phyloP scores from a whole-genome alignment of 176 grass and related monocot species.

The Zizania latifolia region DNA sequence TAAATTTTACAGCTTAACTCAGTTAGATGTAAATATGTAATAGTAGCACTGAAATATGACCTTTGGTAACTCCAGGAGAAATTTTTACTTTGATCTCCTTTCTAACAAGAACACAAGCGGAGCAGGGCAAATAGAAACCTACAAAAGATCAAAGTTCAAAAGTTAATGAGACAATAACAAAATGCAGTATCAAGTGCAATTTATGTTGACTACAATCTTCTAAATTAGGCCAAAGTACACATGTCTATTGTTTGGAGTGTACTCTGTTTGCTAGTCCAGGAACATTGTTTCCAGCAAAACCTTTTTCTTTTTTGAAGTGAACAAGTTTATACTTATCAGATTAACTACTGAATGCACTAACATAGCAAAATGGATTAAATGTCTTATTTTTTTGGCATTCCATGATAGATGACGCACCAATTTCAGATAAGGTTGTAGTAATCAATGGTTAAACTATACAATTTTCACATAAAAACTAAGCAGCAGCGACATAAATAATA shows the following conservation, averaged over 20 bases:
- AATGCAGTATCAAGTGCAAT: too few species aligned
- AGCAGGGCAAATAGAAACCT: too few species aligned
- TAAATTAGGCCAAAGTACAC: constrained; percentile 25
- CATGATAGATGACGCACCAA: neutral
- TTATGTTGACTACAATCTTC: too few species aligned
- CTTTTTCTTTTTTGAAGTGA: neutral
- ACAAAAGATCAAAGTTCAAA: too few species aligned
- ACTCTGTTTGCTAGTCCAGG: constrained; percentile 16
- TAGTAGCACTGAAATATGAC: too few species aligned
- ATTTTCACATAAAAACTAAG: neutral
- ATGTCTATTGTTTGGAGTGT: constrained; percentile 27
- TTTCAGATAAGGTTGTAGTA: neutral
- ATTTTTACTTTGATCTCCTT: constrained; percentile 99
- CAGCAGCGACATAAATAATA: neutral
- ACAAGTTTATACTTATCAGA: constrained; percentile 3
- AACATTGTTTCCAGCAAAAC: constrained; percentile 27
- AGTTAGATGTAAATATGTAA: too few species aligned
- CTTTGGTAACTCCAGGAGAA: constrained; percentile 91
- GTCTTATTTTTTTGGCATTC: neutral
- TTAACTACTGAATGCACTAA: constrained; percentile 6
- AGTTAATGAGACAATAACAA: too few species aligned
- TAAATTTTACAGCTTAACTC: too few species aligned
- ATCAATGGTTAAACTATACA: neutral
- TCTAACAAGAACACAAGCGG: constrained; percentile 74
- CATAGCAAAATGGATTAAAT: constrained; percentile 14